phyloP scores from a whole-genome alignment of 129 eudicot species.

The Saussurea involucrata region DNA sequence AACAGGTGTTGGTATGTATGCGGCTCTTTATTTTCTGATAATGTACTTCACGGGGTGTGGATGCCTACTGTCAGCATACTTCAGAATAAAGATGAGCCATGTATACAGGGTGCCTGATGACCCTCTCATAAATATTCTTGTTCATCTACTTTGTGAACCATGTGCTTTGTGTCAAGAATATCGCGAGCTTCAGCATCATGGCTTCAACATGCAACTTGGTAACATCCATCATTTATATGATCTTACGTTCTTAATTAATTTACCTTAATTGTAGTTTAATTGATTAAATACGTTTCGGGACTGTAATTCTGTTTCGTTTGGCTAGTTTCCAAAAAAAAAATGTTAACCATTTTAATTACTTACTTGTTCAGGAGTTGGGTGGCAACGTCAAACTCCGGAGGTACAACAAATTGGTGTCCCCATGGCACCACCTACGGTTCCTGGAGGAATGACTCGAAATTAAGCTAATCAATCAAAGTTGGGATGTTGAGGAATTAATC shows the following conservation, averaged over 20 bases:
- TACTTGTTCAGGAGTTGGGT: conserved; percentile 22
- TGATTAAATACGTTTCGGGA: too few relatives aligned
- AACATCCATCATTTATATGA: neutral
- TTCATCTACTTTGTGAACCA: conserved; percentile 33
- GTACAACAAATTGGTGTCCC: conserved; percentile 29
- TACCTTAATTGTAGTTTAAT: neutral
- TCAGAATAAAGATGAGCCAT: conserved; percentile 31
- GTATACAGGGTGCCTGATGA: conserved; percentile 25
- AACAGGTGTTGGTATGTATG: conserved; percentile 16
- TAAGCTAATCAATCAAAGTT: neutral
- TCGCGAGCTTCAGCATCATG: conserved; percentile 42
- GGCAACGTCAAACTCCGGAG: conserved; percentile 28
- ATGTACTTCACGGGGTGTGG: conserved; percentile 27
- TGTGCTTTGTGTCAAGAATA: conserved; percentile 41
- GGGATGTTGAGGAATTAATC: conserved; percentile 36
- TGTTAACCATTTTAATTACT: neutral
- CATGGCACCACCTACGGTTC: conserved; percentile 30
- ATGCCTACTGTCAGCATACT: conserved; percentile 31
- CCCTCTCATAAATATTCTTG: conserved; percentile 22
- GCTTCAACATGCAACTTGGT: conserved; percentile 40
- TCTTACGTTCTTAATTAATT: neutral
- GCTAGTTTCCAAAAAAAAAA: too few relatives aligned
- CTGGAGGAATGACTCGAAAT: conserved; percentile 30
- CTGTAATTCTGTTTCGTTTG: too few relatives aligned
- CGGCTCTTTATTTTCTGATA: conserved; percentile 6